phyloP scores from a whole-genome alignment of 306 rosid species.

The Fragaria nilgerrensis region DNA sequence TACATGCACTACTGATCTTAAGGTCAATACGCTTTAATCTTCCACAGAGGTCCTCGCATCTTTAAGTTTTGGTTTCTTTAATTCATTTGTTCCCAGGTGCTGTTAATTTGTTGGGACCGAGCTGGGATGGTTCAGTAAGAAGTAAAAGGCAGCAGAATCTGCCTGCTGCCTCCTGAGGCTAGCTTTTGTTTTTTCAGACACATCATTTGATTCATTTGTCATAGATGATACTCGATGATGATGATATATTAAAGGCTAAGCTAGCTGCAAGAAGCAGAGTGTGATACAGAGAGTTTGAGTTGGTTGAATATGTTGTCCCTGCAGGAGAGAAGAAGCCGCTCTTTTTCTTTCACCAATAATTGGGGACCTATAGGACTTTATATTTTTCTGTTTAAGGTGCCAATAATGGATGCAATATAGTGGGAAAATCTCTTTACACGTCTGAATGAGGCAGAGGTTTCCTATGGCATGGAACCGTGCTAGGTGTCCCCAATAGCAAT shows the following conservation, averaged over 20 bases:
- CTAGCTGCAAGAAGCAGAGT: background rate
- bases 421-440: constrained; percentile 69
- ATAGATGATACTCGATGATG: background rate
- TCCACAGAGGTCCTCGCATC: background rate
- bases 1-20: background rate
- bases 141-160: background rate
- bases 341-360: constrained; percentile 42
- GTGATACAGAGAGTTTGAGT: constrained; percentile 20
- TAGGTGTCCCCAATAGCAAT: constrained; percentile 46
- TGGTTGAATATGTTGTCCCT: constrained; percentile 14
- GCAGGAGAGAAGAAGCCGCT: constrained; percentile 4
- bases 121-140: background rate
- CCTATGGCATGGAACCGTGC: constrained; percentile 42
- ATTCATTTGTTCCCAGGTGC: background rate
- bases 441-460: constrained; percentile 39
- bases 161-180: background rate
- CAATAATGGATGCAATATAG: constrained; percentile 52
- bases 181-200: background rate
- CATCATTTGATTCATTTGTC: background rate
- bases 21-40: background rate
- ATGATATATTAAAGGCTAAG: background rate
- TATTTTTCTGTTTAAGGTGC: constrained; percentile 37
- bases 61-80: background rate
- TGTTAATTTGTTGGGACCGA: background rate
- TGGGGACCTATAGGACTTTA: constrained; percentile 35